A percentile compares a stretch with the other conserved stretches of the same genome.
Evolutionary conservation across 2,329 filamentous ascomycete genomes (phyloP).

Genomic region (Pezicula neosporulosa): DNA sequence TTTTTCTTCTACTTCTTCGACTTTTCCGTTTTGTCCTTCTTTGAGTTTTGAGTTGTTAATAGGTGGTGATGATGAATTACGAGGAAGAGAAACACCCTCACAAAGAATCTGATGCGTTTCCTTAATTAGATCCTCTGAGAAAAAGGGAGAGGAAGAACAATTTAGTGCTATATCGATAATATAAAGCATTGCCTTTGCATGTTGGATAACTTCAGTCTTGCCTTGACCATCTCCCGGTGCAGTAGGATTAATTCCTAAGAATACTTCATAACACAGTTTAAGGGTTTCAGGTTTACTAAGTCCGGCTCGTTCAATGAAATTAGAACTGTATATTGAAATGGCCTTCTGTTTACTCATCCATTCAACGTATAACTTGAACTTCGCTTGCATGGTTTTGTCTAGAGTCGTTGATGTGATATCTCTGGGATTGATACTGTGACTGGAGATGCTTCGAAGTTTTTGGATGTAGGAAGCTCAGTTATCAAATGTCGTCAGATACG

Average conservation of each 20-base stretch:
- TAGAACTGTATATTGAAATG: constrained; percentile 3
- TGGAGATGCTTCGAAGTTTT: no score
- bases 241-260: background rate
- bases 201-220: constrained; percentile 5
- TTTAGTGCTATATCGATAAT: constrained; percentile 12
- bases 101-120: constrained; percentile 23
- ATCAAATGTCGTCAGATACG: no score
- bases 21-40: background rate
- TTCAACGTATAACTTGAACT: no score
- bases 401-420: no score
- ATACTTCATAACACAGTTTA: constrained; percentile 3
- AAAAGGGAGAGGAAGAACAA: constrained; percentile 5
- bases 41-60: background rate
- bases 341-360: no score
- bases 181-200: constrained; percentile 9
- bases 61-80: background rate
- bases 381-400: no score
- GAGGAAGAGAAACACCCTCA: constrained; percentile 1
- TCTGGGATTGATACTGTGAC: no score
- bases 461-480: no score
- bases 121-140: constrained; percentile 17
- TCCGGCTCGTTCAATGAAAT: constrained; percentile 5
- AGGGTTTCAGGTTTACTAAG: background rate
- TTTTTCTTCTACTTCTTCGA: background rate
- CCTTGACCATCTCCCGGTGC: background rate